Evolutionary conservation across 2,329 filamentous ascomycete genomes (phyloP).

Genomic region (Graphiopsis chlorocephala): DNA sequence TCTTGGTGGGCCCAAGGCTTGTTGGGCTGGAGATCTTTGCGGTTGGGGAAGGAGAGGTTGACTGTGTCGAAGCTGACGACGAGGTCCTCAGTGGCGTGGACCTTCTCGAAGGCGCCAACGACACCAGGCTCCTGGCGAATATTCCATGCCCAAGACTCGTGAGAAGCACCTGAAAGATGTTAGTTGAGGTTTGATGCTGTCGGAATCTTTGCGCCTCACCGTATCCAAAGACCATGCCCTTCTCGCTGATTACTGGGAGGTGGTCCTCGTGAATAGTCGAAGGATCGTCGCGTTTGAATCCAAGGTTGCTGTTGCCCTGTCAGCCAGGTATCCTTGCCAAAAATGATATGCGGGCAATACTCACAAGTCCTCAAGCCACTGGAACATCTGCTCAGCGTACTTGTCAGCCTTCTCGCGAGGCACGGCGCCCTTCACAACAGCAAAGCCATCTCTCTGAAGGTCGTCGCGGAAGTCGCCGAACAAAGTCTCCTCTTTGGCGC

Average conservation of each 20-base stretch:
- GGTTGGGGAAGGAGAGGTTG: constrained; percentile 44
- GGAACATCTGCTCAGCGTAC: constrained; percentile 34
- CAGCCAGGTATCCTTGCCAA: neutral
- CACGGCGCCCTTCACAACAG: constrained; percentile 47
- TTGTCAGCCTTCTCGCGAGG: constrained; percentile 39
- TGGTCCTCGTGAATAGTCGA: constrained; percentile 38
- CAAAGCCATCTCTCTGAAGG: constrained; percentile 41
- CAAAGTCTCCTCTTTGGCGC: neutral
- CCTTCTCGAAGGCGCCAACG: constrained; percentile 35
- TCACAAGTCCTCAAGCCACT: constrained; percentile 36
- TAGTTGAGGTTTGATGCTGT: neutral
- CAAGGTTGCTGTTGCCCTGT: constrained; percentile 30
- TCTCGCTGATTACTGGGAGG: constrained; percentile 37
- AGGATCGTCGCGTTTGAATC: constrained; percentile 38
- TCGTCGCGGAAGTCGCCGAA: constrained; percentile 37
- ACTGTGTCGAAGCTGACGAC: constrained; percentile 51
- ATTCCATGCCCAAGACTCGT: constrained; percentile 45
- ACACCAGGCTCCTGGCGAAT: constrained; percentile 40
- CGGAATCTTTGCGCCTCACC: neutral
- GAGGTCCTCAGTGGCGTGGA: constrained; percentile 47
- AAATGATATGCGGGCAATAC: neutral
- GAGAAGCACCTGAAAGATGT: constrained; percentile 24
- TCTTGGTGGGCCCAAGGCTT: constrained; percentile 37
- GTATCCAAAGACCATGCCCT: constrained; percentile 35
- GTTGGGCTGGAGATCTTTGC: constrained; percentile 18